Conservation (phyloP, 1,284 basidiomycete species). For the Fistulina hepatica region DNA sequence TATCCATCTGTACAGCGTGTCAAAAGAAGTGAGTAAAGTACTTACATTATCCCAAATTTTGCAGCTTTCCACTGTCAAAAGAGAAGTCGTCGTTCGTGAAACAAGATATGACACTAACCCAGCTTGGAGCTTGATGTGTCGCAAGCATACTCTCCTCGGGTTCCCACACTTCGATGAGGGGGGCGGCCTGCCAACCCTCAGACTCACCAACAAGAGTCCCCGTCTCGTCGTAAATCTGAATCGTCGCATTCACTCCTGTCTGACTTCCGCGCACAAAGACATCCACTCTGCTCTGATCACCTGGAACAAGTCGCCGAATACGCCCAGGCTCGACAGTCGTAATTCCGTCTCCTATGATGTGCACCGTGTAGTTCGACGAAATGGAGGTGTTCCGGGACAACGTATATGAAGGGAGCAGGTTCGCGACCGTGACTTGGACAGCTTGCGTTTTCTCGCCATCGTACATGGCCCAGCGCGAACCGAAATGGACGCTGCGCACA, state of each 20-base stretch:
- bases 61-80: no score
- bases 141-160: slow-evolving; percentile 27
- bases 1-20: no score
- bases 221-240: slow-evolving; percentile 23
- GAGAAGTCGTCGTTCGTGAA: no score
- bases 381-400: slow-evolving; percentile 21
- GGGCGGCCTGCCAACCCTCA: slow-evolving; percentile 25
- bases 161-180: slow-evolving; percentile 31
- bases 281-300: slow-evolving; percentile 34
- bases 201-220: slow-evolving; percentile 26
- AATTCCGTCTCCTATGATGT: slow-evolving; percentile 27
- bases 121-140: slow-evolving; percentile 39
- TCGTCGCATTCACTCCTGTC: slow-evolving; percentile 22
- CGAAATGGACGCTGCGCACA: slow-evolving; percentile 30
- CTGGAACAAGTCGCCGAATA: slow-evolving; percentile 32
- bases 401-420: slow-evolving; percentile 28
- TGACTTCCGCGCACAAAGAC: slow-evolving; percentile 26
- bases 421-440: slow-evolving; percentile 36
- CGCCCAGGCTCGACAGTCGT: slow-evolving; percentile 27
- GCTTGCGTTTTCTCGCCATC: slow-evolving; percentile 27
- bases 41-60: no score
- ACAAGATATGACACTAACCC: no score
- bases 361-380: slow-evolving; percentile 24
- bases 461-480: slow-evolving; percentile 30
- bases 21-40: no score